A percentile compares a stretch with the other conserved stretches of the same genome.
phyloP scores from a whole-genome alignment of 2,329 filamentous ascomycete species.

The Zasmidium angulare region DNA sequence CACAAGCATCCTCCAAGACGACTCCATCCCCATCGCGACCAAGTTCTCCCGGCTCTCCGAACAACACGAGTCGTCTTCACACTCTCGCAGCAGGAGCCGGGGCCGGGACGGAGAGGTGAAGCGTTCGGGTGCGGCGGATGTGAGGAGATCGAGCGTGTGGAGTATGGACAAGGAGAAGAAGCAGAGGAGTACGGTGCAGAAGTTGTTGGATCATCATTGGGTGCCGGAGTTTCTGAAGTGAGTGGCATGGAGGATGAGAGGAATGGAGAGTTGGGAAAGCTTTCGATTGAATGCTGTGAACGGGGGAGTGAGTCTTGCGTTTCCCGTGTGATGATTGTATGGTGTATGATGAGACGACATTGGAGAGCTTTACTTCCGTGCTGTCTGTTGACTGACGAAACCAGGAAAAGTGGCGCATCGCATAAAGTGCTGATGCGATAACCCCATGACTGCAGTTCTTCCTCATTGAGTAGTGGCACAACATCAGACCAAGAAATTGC shows the following conservation, averaged over 20 bases:
- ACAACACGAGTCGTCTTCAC: not conserved
- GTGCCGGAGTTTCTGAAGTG: conserved; percentile 18
- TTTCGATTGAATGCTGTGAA: no score
- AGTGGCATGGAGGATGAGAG: not conserved
- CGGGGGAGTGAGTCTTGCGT: no score
- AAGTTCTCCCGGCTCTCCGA: conserved; percentile 2
- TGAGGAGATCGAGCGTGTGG: conserved; percentile 12
- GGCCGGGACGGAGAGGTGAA: not conserved
- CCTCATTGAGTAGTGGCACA: no score
- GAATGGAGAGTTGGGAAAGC: not conserved
- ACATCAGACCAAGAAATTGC: no score
- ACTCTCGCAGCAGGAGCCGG: not conserved
- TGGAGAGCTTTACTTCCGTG: no score
- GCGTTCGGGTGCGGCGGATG: conserved; percentile 1
- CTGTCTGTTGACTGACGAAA: no score
- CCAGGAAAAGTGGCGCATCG: no score
- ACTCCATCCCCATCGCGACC: conserved; percentile 6
- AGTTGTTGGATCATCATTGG: conserved; percentile 18
- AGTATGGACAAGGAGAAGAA: conserved; percentile 20
- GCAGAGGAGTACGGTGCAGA: conserved; percentile 14
- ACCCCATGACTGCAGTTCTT: no score
- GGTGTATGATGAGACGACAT: no score
- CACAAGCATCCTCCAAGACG: not conserved
- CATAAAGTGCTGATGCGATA: no score
- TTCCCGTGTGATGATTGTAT: no score